Base-by-base conservation (phyloP, 176 grass and related monocot genomes). In the Dactylis glomerata region DNA sequence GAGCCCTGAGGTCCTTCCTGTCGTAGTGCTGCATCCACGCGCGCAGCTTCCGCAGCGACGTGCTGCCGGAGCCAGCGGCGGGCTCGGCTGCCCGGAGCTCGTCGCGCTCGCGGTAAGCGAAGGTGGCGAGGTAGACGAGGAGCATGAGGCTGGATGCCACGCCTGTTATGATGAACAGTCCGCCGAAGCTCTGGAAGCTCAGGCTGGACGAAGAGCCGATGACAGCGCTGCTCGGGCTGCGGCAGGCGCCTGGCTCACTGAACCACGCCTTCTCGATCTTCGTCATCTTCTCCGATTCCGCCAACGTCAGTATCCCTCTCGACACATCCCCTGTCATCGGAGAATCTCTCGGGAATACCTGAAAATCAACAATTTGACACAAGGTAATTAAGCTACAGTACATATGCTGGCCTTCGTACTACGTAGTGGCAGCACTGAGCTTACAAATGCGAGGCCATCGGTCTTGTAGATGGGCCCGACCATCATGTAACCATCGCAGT, bases 111-210 rank as follows among this genome's bases (percentile, higher is more conserved):
- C 76, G 81, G 81, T 89, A 92, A 76, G 91, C 62, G 87, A 97
- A 97, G 7, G 55, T 84, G 76, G 24, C 81, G 63, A 92, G 11
- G 74, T 80, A 92, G 76, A 87, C 9, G 34, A 94, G 62, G 51
- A 97, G 81, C 86, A 87, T 87, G 37, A 89, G 73, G 44, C 22
- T 42, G 13, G 95, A 92, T 34, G 87, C 88, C 3, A 79, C 66
- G 78, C 92, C 95, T 8, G 92, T 94, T 46, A 97, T 91, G 82
- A 94, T 81, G 83, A 97, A 94, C 81, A 97, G 81, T 0, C 90
- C 92, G 3, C 81, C 87, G 14, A 97, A 97, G 75, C 92, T 97
- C 30, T 23, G n/a, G 41, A 97, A 91, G 68, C 68, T 78, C 3
- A 97, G 94, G 46, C 77, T 91, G 0, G 90, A 81, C 22, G 16